Base-by-base conservation (phyloP, 116 monocot species). In the Posidonia oceanica region DNA sequence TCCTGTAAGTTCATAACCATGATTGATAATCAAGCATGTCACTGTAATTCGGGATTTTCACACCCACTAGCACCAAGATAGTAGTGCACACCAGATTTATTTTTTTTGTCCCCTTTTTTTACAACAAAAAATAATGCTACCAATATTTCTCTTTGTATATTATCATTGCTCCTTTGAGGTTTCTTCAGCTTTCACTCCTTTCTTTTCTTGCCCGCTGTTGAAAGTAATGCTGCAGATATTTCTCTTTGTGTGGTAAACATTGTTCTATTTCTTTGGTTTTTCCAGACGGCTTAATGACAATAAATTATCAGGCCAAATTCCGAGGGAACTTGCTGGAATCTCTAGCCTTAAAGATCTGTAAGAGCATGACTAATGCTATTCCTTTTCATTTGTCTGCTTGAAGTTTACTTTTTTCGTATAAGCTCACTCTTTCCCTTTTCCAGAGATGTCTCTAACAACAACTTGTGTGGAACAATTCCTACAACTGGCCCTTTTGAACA, bases 381-480 rank as follows among this genome's bases (percentile, higher is more conserved):
- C 29, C 29, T 29, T 29, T 29, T 29, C 29, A 29, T 29, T 29
- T 29, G 29, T 29, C 29, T 29, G 29, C 29, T 29, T 29, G 29
- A 29, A 29, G 29, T 29, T 29, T 29, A 29, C 1, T 29, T 0
- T 29, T 29, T 29, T 29, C 29, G 29, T 29, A 29, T 29, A 29
- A 29, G 29, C 29, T 29, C 29, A 29, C 29, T 29, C 29, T 29
- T 29, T 29, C 29, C 29, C 29, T 29, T 29, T 29, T 29, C 1
- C 29, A 29, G 29, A 29, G 29, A 29, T 0, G 29, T 29, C 29
- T 29, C 29, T 56, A 83, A 75, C 75, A 97, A 97, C 76, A 75
- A 92, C 76, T 82, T 97, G 29, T 97, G 97, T 73, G 97, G 97
- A 66, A 97, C 97, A 51, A 97, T 97, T 77, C 97, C 97, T 15